Evolutionary conservation across 148 eudicot species (phyloP).

Genomic region (Chenopodium quinoa): DNA sequence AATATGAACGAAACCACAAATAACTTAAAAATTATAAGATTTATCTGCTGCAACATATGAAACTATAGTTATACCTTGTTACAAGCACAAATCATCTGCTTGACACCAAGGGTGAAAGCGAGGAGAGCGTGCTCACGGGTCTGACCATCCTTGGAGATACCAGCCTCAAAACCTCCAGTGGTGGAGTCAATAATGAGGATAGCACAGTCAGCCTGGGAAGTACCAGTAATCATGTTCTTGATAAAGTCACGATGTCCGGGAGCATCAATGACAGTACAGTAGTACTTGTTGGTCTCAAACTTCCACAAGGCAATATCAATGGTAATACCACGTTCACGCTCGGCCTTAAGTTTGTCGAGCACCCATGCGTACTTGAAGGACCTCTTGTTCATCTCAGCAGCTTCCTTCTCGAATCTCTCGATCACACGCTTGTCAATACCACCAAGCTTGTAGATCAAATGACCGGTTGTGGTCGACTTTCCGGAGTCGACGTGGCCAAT

Average conservation of each 20-base stretch:
- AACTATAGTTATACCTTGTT: conserved; percentile 26
- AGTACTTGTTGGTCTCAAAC: too few species aligned
- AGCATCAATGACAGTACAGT: too few species aligned
- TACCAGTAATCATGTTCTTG: too few species aligned
- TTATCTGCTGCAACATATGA: not conserved
- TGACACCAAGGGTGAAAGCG: conserved; percentile 44
- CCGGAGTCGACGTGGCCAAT: conserved; percentile 56
- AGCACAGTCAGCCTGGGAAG: too few species aligned
- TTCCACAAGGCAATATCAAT: too few species aligned
- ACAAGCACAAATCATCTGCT: conserved; percentile 40
- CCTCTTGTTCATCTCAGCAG: conserved; percentile 69
- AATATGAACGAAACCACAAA: too few species aligned
- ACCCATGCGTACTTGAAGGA: conserved; percentile 64
- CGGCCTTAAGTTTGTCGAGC: conserved; percentile 41
- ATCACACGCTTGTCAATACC: conserved; percentile 63
- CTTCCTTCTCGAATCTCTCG: conserved; percentile 60
- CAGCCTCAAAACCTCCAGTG: too few species aligned
- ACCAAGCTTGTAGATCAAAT: conserved; percentile 10
- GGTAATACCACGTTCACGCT: too few species aligned
- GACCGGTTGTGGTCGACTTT: conserved; percentile 33
- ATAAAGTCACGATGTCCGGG: too few species aligned
- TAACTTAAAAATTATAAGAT: too few species aligned
- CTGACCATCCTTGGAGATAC: too few species aligned
- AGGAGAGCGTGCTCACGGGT: conserved; percentile 11
- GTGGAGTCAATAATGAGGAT: too few species aligned